phyloP scores from a whole-genome alignment of 2,329 filamentous ascomycete genomes.

The Aureobasidium sp. region DNA sequence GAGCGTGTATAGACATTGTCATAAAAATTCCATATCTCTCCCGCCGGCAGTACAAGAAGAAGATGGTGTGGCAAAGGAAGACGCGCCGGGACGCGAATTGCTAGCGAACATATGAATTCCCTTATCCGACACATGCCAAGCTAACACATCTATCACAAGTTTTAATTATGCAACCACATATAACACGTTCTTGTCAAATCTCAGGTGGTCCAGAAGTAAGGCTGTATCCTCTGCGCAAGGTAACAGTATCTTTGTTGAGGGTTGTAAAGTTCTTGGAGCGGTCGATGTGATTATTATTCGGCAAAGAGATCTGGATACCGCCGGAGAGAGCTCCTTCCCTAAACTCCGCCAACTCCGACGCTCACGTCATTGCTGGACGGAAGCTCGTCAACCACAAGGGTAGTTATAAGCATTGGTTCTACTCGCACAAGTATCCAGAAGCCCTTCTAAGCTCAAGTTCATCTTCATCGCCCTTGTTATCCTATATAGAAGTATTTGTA shows the following conservation, averaged over 20 bases:
- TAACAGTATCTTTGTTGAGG: too few species aligned
- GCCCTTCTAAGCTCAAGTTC: background rate
- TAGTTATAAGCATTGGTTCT: background rate
- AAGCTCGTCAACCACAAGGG: constrained; percentile 5
- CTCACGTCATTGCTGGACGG: background rate
- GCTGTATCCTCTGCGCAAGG: too few species aligned
- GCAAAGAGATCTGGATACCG: background rate
- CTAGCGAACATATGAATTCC: background rate
- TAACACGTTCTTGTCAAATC: background rate
- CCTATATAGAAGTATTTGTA: background rate
- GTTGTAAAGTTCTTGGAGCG: too few species aligned
- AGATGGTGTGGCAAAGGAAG: background rate
- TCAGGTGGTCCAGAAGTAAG: background rate
- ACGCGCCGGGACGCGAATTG: background rate
- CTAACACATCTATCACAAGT: background rate
- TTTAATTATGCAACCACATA: too few species aligned
- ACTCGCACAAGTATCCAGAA: background rate
- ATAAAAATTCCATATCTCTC: background rate
- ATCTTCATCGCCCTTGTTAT: background rate
- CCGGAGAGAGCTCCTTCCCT: background rate
- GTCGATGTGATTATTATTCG: background rate
- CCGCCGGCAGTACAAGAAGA: background rate
- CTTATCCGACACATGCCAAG: background rate
- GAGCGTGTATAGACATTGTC: constrained; percentile 35
- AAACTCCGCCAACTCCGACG: background rate